Percentiles rank a stretch among this genome's conserved stretches.
These are phyloP conservation scores for Trichoderma gamsii DNA, from an alignment of 495 filamentous ascomycete species.

Conservation along the genomic window DNA sequence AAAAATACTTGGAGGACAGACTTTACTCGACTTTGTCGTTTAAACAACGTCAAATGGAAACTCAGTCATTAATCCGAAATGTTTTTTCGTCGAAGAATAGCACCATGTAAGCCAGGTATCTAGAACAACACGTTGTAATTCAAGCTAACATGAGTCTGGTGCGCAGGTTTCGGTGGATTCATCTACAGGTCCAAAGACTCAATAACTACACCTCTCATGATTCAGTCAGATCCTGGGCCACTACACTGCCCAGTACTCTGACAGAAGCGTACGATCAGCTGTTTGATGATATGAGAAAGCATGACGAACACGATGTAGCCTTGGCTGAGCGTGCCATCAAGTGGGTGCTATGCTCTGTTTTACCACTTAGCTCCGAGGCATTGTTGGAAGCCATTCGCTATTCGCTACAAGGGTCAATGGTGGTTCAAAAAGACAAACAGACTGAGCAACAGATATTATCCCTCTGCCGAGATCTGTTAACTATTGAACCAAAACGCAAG, in stretches of 20 bases:
- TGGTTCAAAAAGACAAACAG: not conserved
- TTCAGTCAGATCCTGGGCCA: conserved; percentile 24
- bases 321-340: not conserved
- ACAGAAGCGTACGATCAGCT: conserved; percentile 33
- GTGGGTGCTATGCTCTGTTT: not conserved
- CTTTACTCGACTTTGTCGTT: conserved; percentile 18
- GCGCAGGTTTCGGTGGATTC: conserved; percentile 29
- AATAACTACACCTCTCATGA: conserved; percentile 16
- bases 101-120: conserved; percentile 18
- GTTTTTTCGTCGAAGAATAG: conserved; percentile 12
- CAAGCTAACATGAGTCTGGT: not conserved
- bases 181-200: conserved; percentile 31
- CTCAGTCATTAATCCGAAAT: conserved; percentile 19
- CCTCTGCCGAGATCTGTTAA: not conserved
- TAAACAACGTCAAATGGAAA: conserved; percentile 16
- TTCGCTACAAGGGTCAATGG: not conserved
- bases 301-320: not conserved
- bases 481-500: not conserved
- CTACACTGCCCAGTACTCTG: conserved; percentile 29
- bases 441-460: not conserved
- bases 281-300: conserved; percentile 21
- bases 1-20: not conserved
- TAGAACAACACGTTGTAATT: not conserved
- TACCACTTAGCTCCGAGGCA: not conserved
- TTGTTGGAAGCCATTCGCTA: not conserved